Conservation (phyloP, 345 rosid species). For the Microcos paniculata region DNA sequence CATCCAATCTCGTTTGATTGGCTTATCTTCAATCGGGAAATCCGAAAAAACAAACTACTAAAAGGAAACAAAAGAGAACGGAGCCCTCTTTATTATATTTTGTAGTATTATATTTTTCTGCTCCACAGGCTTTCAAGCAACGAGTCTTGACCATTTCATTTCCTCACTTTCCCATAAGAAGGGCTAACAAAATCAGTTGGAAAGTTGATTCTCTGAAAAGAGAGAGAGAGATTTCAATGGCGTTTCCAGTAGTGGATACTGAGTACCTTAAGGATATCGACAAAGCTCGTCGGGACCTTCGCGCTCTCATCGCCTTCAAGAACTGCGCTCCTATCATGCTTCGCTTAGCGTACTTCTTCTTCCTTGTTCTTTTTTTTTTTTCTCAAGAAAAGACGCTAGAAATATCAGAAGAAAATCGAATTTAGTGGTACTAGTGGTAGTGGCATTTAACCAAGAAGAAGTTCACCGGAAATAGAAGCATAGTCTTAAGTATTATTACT, state of each 20-base stretch:
- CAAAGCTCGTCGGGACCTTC: constrained; percentile 92
- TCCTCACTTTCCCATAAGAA: neutral
- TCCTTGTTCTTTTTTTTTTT: neutral
- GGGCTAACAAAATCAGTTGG: neutral
- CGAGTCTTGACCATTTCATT: neutral
- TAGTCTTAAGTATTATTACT: neutral
- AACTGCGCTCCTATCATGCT: constrained; percentile 98
- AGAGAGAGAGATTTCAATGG: constrained; percentile 41
- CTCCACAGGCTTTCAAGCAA: neutral
- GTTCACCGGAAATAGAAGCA: neutral
- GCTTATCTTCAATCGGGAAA: neutral
- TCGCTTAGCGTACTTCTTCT: constrained; percentile 68
- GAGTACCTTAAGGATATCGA: constrained; percentile 84
- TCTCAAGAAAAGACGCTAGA: neutral
- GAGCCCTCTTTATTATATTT: neutral
- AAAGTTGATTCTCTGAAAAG: neutral
- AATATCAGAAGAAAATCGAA: neutral
- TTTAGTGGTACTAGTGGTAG: neutral
- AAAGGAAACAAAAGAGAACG: neutral
- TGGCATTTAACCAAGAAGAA: neutral
- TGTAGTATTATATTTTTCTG: neutral
- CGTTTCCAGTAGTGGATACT: constrained; percentile 67
- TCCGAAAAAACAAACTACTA: neutral
- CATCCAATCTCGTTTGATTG: constrained; percentile 4
- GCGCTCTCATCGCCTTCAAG: constrained; percentile 76